Percentiles rank a stretch among this genome's conserved stretches.
Conservation (phyloP, 257 asterid species). For the Salvia rosmarinus region DNA sequence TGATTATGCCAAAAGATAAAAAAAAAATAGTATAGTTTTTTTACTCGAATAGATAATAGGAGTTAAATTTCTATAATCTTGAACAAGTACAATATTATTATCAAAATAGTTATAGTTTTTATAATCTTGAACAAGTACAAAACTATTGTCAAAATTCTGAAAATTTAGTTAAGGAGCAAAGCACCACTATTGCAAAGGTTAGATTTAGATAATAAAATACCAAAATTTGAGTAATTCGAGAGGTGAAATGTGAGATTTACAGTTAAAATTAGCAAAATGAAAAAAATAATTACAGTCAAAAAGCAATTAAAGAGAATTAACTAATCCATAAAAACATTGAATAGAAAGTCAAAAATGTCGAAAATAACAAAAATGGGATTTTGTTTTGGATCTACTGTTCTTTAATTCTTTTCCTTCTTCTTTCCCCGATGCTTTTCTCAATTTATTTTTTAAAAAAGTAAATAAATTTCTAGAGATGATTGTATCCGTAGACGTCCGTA, state of each 20-base stretch:
- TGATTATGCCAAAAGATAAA: not conserved
- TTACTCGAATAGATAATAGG: not conserved
- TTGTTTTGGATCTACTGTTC: slow-evolving; percentile 14
- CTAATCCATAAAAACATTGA: not conserved
- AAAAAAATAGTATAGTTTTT: no score
- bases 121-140: not conserved
- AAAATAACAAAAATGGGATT: slow-evolving; percentile 29
- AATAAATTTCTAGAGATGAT: no score
- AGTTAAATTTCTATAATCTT: not conserved
- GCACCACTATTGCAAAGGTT: not conserved
- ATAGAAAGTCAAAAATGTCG: not conserved
- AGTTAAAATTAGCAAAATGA: not conserved
- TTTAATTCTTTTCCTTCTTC: not conserved
- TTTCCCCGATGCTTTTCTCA: slow-evolving; percentile 12
- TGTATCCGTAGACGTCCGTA: no score
- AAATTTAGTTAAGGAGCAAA: not conserved
- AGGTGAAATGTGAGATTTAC: not conserved
- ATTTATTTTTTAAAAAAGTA: not conserved
- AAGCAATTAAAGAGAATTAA: not conserved
- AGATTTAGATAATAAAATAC: not conserved
- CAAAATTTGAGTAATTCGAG: not conserved
- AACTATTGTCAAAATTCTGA: no score
- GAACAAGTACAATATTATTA: not conserved
- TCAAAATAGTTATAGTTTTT: not conserved
- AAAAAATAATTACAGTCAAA: not conserved